Conservation (phyloP, 1,284 basidiomycete species). For the Puccinia hordei region DNA sequence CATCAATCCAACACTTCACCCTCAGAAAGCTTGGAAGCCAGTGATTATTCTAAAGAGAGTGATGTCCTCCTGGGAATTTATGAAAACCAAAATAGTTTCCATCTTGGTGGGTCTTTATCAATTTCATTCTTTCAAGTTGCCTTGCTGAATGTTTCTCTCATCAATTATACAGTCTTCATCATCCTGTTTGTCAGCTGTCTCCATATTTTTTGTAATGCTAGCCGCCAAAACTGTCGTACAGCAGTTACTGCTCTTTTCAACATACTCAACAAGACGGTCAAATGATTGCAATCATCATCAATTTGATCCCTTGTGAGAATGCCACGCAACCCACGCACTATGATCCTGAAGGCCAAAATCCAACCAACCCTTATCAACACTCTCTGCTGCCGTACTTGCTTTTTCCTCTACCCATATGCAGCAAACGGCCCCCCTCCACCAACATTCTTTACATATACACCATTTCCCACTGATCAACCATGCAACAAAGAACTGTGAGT, state of each 20-base stretch:
- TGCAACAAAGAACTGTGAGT: conserved; percentile 29
- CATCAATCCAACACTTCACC: conserved; percentile 1
- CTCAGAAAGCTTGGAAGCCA: background rate
- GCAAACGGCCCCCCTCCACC: background rate
- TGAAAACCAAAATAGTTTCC: background rate
- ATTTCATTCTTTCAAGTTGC: background rate
- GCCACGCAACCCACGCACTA: conserved; percentile 12
- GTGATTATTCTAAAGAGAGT: background rate
- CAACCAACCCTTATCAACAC: background rate
- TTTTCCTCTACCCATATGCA: conserved; percentile 25
- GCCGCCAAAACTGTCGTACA: conserved; percentile 15
- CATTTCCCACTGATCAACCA: background rate
- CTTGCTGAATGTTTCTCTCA: too few species aligned
- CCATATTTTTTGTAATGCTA: conserved; percentile 32
- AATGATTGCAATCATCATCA: background rate
- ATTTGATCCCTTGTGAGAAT: background rate
- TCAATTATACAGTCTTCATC: too few species aligned
- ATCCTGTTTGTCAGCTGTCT: conserved; percentile 24
- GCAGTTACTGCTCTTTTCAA: conserved; percentile 8
- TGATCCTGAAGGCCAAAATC: background rate
- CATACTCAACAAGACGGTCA: background rate
- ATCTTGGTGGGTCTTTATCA: background rate
- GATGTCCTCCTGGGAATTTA: background rate
- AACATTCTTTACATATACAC: background rate
- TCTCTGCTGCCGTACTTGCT: conserved; percentile 19